Evolutionary conservation across 2,329 filamentous ascomycete genomes (phyloP).

Genomic region (Alternaria sp.): DNA sequence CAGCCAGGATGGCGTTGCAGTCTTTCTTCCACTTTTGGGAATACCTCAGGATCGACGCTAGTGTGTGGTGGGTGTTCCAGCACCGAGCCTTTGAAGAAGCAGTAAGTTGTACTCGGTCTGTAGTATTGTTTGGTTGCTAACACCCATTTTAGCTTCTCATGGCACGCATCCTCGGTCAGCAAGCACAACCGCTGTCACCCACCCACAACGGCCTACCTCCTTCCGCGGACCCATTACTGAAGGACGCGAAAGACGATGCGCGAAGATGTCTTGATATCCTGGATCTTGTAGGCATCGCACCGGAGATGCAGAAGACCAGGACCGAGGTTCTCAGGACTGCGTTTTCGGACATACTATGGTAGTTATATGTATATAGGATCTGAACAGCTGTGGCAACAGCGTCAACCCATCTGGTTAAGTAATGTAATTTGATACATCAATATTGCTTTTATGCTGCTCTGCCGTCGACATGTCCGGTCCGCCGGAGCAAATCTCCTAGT

Average conservation of each 20-base stretch:
- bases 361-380: background rate
- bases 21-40: slow-evolving; percentile 77
- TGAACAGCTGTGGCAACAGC: background rate
- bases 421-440: background rate
- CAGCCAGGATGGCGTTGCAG: slow-evolving; percentile 76
- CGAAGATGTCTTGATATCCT: slow-evolving; percentile 56
- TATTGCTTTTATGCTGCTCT: background rate
- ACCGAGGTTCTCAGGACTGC: slow-evolving; percentile 57
- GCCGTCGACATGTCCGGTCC: no score
- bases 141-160: slow-evolving; percentile 44
- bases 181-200: slow-evolving; percentile 44
- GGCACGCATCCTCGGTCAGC: slow-evolving; percentile 49
- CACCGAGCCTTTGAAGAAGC: slow-evolving; percentile 82
- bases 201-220: slow-evolving; percentile 35
- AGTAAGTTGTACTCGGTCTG: slow-evolving; percentile 59
- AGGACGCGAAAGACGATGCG: slow-evolving; percentile 55
- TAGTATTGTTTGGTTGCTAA: background rate
- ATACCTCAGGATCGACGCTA: slow-evolving; percentile 73
- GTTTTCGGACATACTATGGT: slow-evolving; percentile 53
- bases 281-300: slow-evolving; percentile 53
- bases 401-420: background rate
- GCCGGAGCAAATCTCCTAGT: no score
- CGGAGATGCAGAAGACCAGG: slow-evolving; percentile 59
- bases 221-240: slow-evolving; percentile 44
- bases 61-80: slow-evolving; percentile 87